These are phyloP conservation scores for Linanthus parryae DNA, from an alignment of 148 eudicot species.

Conservation along the genomic window DNA sequence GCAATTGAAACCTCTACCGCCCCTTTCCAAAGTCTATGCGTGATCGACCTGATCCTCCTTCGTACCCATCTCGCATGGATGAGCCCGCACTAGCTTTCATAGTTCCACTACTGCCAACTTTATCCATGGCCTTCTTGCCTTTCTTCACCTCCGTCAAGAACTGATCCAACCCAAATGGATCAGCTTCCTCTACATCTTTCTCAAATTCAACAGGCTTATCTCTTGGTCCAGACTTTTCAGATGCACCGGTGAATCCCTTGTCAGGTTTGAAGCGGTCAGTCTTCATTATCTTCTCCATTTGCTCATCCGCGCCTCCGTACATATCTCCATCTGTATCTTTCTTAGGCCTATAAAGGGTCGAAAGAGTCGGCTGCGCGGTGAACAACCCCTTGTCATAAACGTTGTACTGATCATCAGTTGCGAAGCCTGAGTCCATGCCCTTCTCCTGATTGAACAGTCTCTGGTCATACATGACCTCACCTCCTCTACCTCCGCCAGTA, in stretches of 20 bases:
- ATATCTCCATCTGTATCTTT: slow-evolving; percentile 58
- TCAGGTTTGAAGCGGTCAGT: slow-evolving; percentile 76
- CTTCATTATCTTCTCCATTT: slow-evolving; percentile 66
- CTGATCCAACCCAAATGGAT: slow-evolving; percentile 77
- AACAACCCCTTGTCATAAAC: slow-evolving; percentile 77
- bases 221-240: slow-evolving; percentile 52
- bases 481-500: slow-evolving; percentile 42
- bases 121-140: slow-evolving; percentile 68
- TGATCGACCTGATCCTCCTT: slow-evolving; percentile 50
- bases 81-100: slow-evolving; percentile 71
- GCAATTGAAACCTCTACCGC: too few relatives aligned
- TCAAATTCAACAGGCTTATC: slow-evolving; percentile 84
- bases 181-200: slow-evolving; percentile 65
- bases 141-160: slow-evolving; percentile 73
- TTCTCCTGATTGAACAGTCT: slow-evolving; percentile 84
- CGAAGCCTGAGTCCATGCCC: slow-evolving; percentile 89
- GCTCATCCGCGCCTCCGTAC: slow-evolving; percentile 82
- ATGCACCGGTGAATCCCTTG: slow-evolving; percentile 60
- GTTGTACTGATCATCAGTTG: slow-evolving; percentile 77
- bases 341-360: slow-evolving; percentile 72
- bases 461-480: slow-evolving; percentile 84
- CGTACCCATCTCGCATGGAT: slow-evolving; percentile 57
- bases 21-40: slow-evolving; percentile 53
- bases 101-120: slow-evolving; percentile 66
- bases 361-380: slow-evolving; percentile 68